Evolutionary conservation across 768 basidiomycete species (phyloP), one percentile per base, ranked within the genome.

Genomic region (Suillus weaverae): DNA sequence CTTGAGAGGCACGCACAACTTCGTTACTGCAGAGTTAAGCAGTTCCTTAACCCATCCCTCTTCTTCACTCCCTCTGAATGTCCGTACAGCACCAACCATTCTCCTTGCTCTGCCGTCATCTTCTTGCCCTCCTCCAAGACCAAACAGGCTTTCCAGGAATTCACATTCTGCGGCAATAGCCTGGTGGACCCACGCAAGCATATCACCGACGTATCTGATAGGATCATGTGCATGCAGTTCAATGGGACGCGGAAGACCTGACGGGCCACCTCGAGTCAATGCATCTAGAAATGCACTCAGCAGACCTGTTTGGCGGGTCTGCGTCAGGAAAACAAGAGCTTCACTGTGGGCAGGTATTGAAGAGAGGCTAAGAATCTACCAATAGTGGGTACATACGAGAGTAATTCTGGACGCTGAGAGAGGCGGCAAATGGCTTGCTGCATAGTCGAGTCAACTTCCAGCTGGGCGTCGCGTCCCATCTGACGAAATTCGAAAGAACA

Each of bases 171-270:
- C 92, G 0, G 97, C 97, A 66, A 97, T 94, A 0, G 91, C 86
- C 67, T 99, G 97, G 76, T 99, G 97, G 1, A 98, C 89, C 97
- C 97, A 98, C 0, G 96, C 97, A 9, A 99, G 87, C 93, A 99
- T 99, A 77, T 99, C 97, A 16, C 97, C 97, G 16, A 97, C 88
- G 73, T 99, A 99, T 38, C 97, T 88, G 68, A 95, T 84, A 0
- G 97, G 97, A 74, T 99, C 97, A 70, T 99, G 97, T 0, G 97
- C 97, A 72, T 99, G 97, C 4, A 99, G 82, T 74, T 99, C 97
- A 67, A 99, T 99, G 0, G 97, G 94, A 6, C 96, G 86, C 13
- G 96, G 94, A 8, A 91, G 80, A 48, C 91, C 94, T 46, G 88
- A 90, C 1, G 88, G 92, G 2, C 92, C 92, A 7, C 96, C 95